Base-by-base conservation (phyloP, 2,329 filamentous ascomycete species). In the Pochonia chlamydosporia region DNA sequence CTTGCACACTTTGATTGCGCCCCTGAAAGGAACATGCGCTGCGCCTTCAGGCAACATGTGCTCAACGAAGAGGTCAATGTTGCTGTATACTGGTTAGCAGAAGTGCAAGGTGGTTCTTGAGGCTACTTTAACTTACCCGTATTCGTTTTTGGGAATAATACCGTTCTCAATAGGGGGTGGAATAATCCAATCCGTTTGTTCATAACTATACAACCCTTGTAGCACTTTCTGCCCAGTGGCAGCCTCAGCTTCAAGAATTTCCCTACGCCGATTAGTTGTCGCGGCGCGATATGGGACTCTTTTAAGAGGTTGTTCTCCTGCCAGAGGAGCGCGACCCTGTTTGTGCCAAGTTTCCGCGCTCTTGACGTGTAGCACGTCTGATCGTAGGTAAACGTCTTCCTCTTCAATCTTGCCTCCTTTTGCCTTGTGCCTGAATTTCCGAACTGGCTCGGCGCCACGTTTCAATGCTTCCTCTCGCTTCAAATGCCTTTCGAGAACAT, bases 311-410 rank as follows among this genome's bases (percentile, higher is more conserved):
- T 81, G 69, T 54, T 86, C 82, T 3, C 87, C 89, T 0, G 74
- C 60, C 23, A 79, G 76, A 3, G 93, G 82, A 23, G 83, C 85
- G 10, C 92, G 81, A 0, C 93, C 93, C 71, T 96, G 92, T 63
- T 96, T 96, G 63, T 97, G 93, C 93, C 93, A 99, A 1, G 89
- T 96, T 63, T 99, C 93, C 2, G 87, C 86, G 24, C 89, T 95
- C 65, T 96, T 91, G 63, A 95, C 95, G 33, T 79, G 75, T 3
- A 91, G 81, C 0, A 97, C 82, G 54, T 97, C 91, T 45, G 79
- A 78, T 28, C 92, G 83, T 1, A 76, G 76, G 61, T 82, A 97
- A 0, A 97, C 89, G 1, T 88, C 83, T 62, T 96, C 89, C 49
- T 87, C 80, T 39, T 85, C 85, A 3, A 78, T 69, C 40, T 84